phyloP scores from a whole-genome alignment of 1,139 yeast genomes.

The Pneumocystis carinii region DNA sequence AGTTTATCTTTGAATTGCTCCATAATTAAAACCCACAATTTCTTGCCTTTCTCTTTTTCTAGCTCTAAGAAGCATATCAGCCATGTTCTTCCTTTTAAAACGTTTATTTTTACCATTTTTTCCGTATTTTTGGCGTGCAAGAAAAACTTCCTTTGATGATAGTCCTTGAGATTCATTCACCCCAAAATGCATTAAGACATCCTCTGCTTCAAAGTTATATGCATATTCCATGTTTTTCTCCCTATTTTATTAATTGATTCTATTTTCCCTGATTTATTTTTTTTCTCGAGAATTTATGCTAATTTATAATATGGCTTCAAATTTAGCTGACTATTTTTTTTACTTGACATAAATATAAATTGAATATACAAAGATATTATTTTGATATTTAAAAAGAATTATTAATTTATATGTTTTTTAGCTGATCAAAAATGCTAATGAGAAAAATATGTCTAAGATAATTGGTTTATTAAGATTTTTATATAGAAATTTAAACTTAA shows the following conservation, averaged over 20 bases:
- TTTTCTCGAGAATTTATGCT: background rate
- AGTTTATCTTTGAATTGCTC: slow-evolving; percentile 29
- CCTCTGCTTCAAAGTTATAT: background rate
- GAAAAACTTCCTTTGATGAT: background rate
- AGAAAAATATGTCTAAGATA: background rate
- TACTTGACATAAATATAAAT: background rate
- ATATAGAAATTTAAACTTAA: background rate
- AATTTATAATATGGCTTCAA: background rate
- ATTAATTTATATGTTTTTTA: too few relatives aligned
- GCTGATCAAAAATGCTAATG: too few relatives aligned
- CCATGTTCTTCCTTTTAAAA: background rate
- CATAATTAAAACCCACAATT: slow-evolving; percentile 24
- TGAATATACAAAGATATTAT: background rate
- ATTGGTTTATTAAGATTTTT: background rate
- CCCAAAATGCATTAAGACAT: background rate
- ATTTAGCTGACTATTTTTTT: background rate
- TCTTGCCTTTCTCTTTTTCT: slow-evolving; percentile 26
- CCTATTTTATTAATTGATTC: background rate
- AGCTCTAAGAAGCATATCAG: slow-evolving; percentile 12
- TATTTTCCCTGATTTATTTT: background rate
- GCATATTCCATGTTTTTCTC: background rate
- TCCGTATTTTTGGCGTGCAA: background rate
- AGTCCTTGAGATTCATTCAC: background rate
- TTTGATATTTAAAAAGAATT: too few relatives aligned
- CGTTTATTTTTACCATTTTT: background rate